These are phyloP conservation scores for Pichia inconspicua DNA, from an alignment of 1,139 yeast genomes.

Conservation along the genomic window DNA sequence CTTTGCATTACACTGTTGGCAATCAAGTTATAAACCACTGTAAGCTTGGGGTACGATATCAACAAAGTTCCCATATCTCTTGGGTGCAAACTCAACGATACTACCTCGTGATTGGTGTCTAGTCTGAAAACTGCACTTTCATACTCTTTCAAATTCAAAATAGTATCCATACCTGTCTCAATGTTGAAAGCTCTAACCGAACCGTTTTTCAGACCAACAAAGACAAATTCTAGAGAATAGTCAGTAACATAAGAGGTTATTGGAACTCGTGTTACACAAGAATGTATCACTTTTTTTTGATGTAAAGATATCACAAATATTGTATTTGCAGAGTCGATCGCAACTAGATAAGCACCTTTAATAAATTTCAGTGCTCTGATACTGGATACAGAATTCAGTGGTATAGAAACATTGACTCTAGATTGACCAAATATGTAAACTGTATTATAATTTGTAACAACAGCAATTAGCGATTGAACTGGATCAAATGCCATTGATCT, in stretches of 20 bases:
- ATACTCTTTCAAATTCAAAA: conserved; percentile 61
- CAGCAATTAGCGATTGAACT: conserved; percentile 76
- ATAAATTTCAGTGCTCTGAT: conserved; percentile 57
- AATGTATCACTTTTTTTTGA: conserved; percentile 49
- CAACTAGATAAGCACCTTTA: conserved; percentile 74
- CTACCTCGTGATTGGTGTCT: conserved; percentile 51
- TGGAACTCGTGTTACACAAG: conserved; percentile 51
- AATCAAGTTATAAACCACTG: conserved; percentile 61
- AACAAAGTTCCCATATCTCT: conserved; percentile 76
- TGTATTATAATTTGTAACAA: conserved; percentile 63
- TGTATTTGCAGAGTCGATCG: conserved; percentile 46
- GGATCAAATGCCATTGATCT: conserved; percentile 76
- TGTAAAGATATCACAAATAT: conserved; percentile 66
- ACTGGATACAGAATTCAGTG: conserved; percentile 41
- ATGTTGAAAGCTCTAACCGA: conserved; percentile 69
- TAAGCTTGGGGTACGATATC: conserved; percentile 63
- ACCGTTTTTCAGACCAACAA: conserved; percentile 77
- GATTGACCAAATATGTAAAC: conserved; percentile 80
- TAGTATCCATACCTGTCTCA: conserved; percentile 64
- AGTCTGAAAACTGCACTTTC: conserved; percentile 51
- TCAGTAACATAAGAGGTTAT: conserved; percentile 69
- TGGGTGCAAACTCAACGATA: conserved; percentile 73
- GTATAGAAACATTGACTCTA: conserved; percentile 67
- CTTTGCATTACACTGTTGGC: conserved; percentile 48
- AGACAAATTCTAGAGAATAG: conserved; percentile 82